Base-by-base conservation (phyloP, 2,329 filamentous ascomycete genomes). In the Dichotomopilus funicola region DNA sequence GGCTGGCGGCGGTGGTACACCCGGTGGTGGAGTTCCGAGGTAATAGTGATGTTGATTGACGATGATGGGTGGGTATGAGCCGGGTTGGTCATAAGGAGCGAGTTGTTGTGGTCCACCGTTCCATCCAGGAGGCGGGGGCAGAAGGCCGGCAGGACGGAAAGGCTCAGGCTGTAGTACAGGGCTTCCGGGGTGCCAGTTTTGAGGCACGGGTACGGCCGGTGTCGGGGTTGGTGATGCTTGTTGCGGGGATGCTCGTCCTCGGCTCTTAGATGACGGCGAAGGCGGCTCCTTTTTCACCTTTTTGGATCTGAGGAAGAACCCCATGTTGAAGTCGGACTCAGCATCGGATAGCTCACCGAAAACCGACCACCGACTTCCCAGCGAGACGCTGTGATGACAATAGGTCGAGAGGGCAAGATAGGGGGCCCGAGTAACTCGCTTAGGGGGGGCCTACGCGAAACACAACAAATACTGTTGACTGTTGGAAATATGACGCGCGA, bases 21-120 rank as follows among this genome's bases (percentile, higher is more conserved):
- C 53, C 46, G 6, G 63, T 52, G 41, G 60, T 2, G 65, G 59
- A 2, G 65, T 62, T 19, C 64, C 60, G 49, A 78, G 62, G 59
- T 80, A 78, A 63, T 79, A 79, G 60, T 80, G 73, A 57, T 80
- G 71, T 56, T 80, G 76, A 58, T 79, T 78, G 49, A 80, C 75
- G 34, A 80, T 70, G 52, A 80, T 73, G 6, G 76, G 73, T 1
- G 62, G 58, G 43, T 59, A 59, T 13, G 55, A 10, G 19, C 52
- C 49, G 33, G 68, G 69, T 31, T 66, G 68, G 35, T 67, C 66
- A 44, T 68, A 67, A 27, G 63, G 63, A 47, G 59, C 55, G 12
- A 66, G 64, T 3, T 59, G 52, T 12, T 54, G 59, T 11, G 58
- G 48, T 31, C 54, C 46, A 1, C 27, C 9, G 27, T 51, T 57